Percentiles rank a stretch among this genome's conserved stretches.
phyloP scores from a whole-genome alignment of 345 rosid genomes.

The Camelina sativa region DNA sequence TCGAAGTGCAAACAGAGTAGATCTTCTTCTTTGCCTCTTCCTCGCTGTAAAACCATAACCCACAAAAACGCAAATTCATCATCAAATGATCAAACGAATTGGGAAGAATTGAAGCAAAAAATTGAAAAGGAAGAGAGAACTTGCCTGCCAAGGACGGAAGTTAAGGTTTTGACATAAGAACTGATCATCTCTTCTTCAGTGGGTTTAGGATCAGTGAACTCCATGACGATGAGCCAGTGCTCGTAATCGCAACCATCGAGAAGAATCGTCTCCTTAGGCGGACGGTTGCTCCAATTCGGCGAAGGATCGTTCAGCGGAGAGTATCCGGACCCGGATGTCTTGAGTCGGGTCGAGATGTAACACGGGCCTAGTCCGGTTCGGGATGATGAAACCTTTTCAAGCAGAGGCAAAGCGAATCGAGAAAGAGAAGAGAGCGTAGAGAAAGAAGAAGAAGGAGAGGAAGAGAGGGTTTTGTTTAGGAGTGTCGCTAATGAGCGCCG shows the following conservation, averaged over 20 bases:
- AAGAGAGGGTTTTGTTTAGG: constrained; percentile 47
- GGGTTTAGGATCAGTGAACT: constrained; percentile 82
- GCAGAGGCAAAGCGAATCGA: constrained; percentile 55
- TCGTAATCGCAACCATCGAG: constrained; percentile 95
- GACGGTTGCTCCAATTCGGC: constrained; percentile 92
- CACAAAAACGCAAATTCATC: constrained; percentile 19
- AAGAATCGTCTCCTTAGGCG: constrained; percentile 88
- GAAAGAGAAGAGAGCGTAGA: constrained; percentile 50
- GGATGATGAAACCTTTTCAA: constrained; percentile 42
- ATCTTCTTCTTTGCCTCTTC: constrained; percentile 99
- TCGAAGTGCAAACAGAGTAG: constrained; percentile 85
- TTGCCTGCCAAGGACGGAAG: constrained; percentile 79
- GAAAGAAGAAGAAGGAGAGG: constrained; percentile 43
- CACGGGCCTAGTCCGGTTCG: constrained; percentile 40
- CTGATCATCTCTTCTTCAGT: constrained; percentile 83
- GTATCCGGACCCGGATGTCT: constrained; percentile 76
- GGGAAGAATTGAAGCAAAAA: background rate
- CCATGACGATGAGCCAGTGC: constrained; percentile 97
- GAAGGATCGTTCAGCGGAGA: constrained; percentile 91
- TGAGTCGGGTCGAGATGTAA: constrained; percentile 54
- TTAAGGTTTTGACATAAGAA: constrained; percentile 79
- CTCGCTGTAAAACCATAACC: constrained; percentile 52
- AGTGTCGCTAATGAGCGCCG: constrained; percentile 61
- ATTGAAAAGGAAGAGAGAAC: background rate
- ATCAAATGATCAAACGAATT: constrained; percentile 9